phyloP scores from a whole-genome alignment of 2,329 filamentous ascomycete genomes.

The Aspergillus eucalypticola region DNA sequence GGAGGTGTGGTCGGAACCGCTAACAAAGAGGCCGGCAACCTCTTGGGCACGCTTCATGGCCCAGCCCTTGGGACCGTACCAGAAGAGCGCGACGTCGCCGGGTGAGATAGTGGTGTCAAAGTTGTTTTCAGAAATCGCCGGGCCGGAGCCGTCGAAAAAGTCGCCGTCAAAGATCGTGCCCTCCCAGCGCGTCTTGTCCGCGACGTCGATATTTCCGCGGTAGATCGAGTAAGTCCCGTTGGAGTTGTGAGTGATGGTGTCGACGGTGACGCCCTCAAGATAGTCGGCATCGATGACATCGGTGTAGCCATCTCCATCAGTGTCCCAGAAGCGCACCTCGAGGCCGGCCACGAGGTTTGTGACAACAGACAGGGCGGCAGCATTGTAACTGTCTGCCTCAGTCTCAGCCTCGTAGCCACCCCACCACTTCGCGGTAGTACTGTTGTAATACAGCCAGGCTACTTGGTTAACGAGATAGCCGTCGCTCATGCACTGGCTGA shows the following conservation, averaged over 20 bases:
- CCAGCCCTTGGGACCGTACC: slow-evolving; percentile 2
- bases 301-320: slow-evolving; percentile 3
- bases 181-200: not conserved
- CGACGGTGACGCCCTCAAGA: not conserved
- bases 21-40: not conserved
- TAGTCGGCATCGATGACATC: slow-evolving; percentile 4
- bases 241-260: not conserved
- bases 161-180: not conserved
- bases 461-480: slow-evolving; percentile 2
- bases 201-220: slow-evolving; percentile 1
- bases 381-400: not conserved
- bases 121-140: not conserved
- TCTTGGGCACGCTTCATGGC: not conserved
- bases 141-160: not conserved
- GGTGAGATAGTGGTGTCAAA: not conserved
- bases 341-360: not conserved
- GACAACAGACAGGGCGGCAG: not conserved
- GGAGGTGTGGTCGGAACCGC: not conserved
- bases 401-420: slow-evolving; percentile 2
- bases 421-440: not conserved
- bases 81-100: slow-evolving; percentile 2
- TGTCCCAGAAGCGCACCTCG: slow-evolving; percentile 3
- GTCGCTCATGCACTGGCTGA: not conserved
- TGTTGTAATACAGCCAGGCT: slow-evolving; percentile 3
- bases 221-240: slow-evolving; percentile 1